Base-by-base conservation (phyloP, 2,329 filamentous ascomycete species). In the Xylaria multiplex region DNA sequence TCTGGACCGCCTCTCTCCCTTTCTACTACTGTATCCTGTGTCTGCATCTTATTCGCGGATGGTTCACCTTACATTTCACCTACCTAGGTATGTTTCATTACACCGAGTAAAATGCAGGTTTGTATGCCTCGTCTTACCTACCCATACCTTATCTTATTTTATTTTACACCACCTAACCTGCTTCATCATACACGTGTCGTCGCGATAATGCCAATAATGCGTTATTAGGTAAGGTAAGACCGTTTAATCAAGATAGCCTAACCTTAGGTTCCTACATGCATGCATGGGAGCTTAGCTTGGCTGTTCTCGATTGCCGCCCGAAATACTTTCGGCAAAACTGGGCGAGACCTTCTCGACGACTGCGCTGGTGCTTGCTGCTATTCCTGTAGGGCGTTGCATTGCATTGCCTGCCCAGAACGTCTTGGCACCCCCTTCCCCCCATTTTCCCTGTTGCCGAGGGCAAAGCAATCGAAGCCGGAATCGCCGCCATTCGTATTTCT, bases 321-420 rank as follows among this genome's bases (percentile, higher is more conserved):
- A 37, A 27, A 22, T 37, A 19, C 19, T 45, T 46, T 59, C 59
- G 64, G 59, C 59, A 63, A 58, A 43, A 37, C 45, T 24, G 48
- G 48, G 6, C 22, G 30, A 45, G 30, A 45, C 45, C 40, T 22
- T 22, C 5, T 27, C 5, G 27, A 27, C 19, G n/a, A 40, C 19
- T 19, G n/a, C 42, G 16, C 19, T 53, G 32, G 4, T 27, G 27
- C 27, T 27, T 14, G 59, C 43, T 63, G 46, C 55, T 66, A 55
- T 66, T 63, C 55, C 58, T 42, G 61, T 52, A 35, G 56, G 16
- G 42, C 42, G 55, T 59, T 56, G 53, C 65, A 62, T 68, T 59
- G 65, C 58, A 65, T 68, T 68, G 66, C 66, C 66, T 68, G 66
- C 66, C 62, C 58, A 22, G 49, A 66, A 48, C 45, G 32, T 42